Evolutionary conservation across 352 stramenopile species (phyloP).

Genomic region (Phytophthora ramorum): DNA sequence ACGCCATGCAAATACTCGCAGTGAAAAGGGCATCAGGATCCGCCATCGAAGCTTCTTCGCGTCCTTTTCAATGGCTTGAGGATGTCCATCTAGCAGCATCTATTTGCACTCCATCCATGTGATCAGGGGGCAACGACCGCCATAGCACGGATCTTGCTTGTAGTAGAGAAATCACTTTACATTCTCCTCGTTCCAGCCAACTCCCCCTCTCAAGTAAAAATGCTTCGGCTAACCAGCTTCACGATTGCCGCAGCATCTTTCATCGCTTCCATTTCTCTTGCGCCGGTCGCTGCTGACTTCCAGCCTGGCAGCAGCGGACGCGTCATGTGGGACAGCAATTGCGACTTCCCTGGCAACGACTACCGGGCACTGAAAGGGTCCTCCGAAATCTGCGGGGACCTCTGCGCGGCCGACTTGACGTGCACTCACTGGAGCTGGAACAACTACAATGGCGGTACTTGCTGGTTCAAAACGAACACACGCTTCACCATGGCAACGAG

Average conservation of each 20-base stretch:
- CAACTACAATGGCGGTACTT: slow-evolving; percentile 41
- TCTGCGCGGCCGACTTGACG: slow-evolving; percentile 26
- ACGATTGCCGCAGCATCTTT: neutral
- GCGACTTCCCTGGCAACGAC: slow-evolving; percentile 31
- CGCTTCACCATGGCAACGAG: slow-evolving; percentile 11
- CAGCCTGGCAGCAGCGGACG: slow-evolving; percentile 22
- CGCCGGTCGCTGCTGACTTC: slow-evolving; percentile 16
- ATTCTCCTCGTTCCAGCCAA: slow-evolving; percentile 7
- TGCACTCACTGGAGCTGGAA: slow-evolving; percentile 42
- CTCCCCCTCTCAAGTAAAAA: slow-evolving; percentile 1
- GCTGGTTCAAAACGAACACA: slow-evolving; percentile 36
- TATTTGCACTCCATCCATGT: slow-evolving; percentile 6
- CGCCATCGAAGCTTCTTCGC: slow-evolving; percentile 15
- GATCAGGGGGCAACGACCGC: neutral
- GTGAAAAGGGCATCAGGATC: slow-evolving; percentile 3
- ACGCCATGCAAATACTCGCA: neutral
- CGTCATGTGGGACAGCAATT: slow-evolving; percentile 37
- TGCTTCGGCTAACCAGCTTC: slow-evolving; percentile 14
- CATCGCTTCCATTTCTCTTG: neutral
- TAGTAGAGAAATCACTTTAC: slow-evolving; percentile 1
- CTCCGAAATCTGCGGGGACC: slow-evolving; percentile 35
- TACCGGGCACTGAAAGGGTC: slow-evolving; percentile 17
- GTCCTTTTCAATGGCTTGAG: slow-evolving; percentile 13
- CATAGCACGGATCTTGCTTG: neutral
- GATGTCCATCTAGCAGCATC: slow-evolving; percentile 2